Conservation (phyloP, 352 stramenopile genomes). For the Globisporangium irregulare region DNA sequence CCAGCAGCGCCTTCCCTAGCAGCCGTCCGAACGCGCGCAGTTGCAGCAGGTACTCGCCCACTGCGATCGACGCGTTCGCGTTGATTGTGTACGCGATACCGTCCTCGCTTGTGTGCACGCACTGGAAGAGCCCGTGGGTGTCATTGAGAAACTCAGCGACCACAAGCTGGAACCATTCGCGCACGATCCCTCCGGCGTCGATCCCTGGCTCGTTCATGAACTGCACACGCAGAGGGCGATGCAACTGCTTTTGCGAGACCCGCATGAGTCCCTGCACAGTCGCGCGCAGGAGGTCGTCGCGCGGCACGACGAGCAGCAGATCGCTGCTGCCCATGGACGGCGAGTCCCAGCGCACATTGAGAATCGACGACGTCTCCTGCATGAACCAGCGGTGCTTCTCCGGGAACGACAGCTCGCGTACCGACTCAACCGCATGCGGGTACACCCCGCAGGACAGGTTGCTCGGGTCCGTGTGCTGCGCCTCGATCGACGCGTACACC, state of each 20-base stretch:
- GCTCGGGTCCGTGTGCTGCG: slow-evolving; percentile 15
- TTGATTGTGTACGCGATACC: slow-evolving; percentile 51
- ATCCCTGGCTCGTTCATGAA: slow-evolving; percentile 74
- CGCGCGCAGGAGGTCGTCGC: slow-evolving; percentile 35
- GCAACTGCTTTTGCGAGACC: slow-evolving; percentile 33
- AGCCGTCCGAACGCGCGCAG: slow-evolving; percentile 55
- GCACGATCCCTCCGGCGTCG: slow-evolving; percentile 74
- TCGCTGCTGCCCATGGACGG: slow-evolving; percentile 21
- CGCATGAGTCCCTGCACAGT: slow-evolving; percentile 31
- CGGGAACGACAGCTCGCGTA: slow-evolving; percentile 41
- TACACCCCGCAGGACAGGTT: slow-evolving; percentile 23
- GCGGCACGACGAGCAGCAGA: slow-evolving; percentile 29
- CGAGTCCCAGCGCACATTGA: slow-evolving; percentile 36
- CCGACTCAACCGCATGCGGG: slow-evolving; percentile 28
- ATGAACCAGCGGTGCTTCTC: slow-evolving; percentile 61
- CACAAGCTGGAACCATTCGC: slow-evolving; percentile 78
- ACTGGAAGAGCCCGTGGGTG: slow-evolving; percentile 44
- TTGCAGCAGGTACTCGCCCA: slow-evolving; percentile 53
- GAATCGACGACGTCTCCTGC: slow-evolving; percentile 39
- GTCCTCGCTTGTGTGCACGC: slow-evolving; percentile 31
- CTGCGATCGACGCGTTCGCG: slow-evolving; percentile 28
- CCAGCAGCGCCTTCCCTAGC: slow-evolving; percentile 68
- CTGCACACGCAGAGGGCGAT: slow-evolving; percentile 45
- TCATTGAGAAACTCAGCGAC: slow-evolving; percentile 42
- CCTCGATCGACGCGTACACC: slow-evolving; percentile 28